phyloP scores from a whole-genome alignment of 148 eudicot species.

The Rheum nobile region DNA sequence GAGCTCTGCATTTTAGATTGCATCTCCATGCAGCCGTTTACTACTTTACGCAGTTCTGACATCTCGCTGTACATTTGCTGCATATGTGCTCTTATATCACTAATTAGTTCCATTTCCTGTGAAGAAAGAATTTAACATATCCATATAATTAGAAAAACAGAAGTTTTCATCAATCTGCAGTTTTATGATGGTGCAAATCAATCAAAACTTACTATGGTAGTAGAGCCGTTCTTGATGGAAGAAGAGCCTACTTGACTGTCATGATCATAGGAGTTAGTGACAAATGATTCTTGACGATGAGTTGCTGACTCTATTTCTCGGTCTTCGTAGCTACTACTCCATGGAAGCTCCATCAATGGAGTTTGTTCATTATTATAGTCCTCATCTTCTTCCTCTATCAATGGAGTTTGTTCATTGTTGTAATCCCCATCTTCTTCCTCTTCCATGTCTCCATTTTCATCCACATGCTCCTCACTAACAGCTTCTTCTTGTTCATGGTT shows the following conservation, averaged over 20 bases:
- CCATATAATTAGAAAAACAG: not conserved
- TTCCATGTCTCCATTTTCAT: slow-evolving; percentile 19
- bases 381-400: not conserved
- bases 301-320: slow-evolving; percentile 2
- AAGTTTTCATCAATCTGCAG: not conserved
- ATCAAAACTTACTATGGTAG: not conserved
- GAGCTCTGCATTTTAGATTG: slow-evolving; percentile 36
- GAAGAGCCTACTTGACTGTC: slow-evolving; percentile 3
- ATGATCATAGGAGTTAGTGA: not conserved
- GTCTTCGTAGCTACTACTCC: slow-evolving; percentile 15
- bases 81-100: slow-evolving; percentile 57
- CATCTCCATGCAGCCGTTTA: slow-evolving; percentile 53
- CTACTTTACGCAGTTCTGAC: slow-evolving; percentile 46
- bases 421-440: not conserved
- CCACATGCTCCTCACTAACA: slow-evolving; percentile 2
- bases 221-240: not conserved
- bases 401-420: not conserved
- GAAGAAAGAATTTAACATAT: no score
- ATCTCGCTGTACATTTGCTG: slow-evolving; percentile 62
- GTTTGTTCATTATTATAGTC: not conserved
- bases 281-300: not conserved
- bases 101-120: slow-evolving; percentile 71
- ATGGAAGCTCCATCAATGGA: not conserved
- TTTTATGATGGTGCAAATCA: not conserved
- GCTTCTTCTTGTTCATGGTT: not conserved